Percentiles rank a stretch among this genome's conserved stretches.
phyloP scores from a whole-genome alignment of 2,329 filamentous ascomycete genomes.

The Didymella lethalis region DNA sequence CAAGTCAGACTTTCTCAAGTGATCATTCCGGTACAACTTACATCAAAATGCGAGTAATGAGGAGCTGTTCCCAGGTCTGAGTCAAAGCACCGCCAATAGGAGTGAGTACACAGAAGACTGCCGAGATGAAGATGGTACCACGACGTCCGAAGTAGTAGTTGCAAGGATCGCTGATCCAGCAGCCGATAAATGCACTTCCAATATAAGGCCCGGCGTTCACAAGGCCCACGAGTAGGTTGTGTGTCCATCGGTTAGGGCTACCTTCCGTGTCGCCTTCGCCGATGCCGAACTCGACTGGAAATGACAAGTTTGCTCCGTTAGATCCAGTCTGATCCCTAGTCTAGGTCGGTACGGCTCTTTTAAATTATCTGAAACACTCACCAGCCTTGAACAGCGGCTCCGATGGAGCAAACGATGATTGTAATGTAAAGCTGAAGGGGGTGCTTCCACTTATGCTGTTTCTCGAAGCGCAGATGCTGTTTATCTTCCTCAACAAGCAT shows the following conservation, averaged over 20 bases:
- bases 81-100: conserved; percentile 36
- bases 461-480: conserved; percentile 65
- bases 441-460: conserved; percentile 67
- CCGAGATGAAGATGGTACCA: conserved; percentile 42
- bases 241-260: conserved; percentile 25
- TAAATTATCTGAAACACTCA: not conserved
- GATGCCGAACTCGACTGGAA: conserved; percentile 63
- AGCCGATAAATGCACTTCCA: conserved; percentile 39
- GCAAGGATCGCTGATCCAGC: conserved; percentile 40
- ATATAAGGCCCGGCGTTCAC: conserved; percentile 41
- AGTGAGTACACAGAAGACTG: conserved; percentile 35
- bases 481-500: conserved; percentile 68
- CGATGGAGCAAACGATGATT: conserved; percentile 71
- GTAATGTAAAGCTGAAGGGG: conserved; percentile 69
- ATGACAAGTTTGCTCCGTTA: conserved; percentile 63
- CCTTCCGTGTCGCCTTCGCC: conserved; percentile 25
- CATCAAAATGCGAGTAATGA: conserved; percentile 33
- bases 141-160: conserved; percentile 41
- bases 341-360: too few species aligned
- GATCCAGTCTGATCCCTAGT: conserved; percentile 65
- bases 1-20: not conserved
- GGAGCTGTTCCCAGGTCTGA: conserved; percentile 35
- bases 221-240: conserved; percentile 28
- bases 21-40: not conserved
- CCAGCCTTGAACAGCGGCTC: conserved; percentile 63